A percentile compares a stretch with the other conserved stretches of the same genome.
Evolutionary conservation across 768 basidiomycete species (phyloP).

Genomic region (Gloeostereum incarnatum): DNA sequence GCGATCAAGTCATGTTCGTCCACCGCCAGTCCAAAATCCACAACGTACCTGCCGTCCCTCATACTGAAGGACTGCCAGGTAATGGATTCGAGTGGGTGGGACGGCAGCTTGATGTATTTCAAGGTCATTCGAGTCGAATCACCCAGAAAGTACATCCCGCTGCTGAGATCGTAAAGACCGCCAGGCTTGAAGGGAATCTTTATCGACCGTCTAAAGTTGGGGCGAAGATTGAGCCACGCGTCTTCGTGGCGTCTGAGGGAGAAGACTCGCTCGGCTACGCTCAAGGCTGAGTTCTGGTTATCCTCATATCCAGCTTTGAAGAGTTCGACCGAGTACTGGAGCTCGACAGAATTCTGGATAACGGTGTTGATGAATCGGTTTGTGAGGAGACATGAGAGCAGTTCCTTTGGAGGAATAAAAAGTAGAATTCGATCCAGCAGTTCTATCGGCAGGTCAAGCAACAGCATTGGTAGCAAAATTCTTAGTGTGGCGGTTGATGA

Average conservation of each 20-base stretch:
- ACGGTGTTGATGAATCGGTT: slow-evolving; percentile 14
- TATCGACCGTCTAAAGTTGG: slow-evolving; percentile 16
- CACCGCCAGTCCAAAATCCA: slow-evolving; percentile 33
- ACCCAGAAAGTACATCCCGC: slow-evolving; percentile 30
- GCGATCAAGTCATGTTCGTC: slow-evolving; percentile 36
- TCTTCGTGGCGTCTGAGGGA: slow-evolving; percentile 16
- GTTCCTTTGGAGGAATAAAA: slow-evolving; percentile 15
- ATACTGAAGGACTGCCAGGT: slow-evolving; percentile 19
- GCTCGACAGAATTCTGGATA: slow-evolving; percentile 15
- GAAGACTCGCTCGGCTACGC: slow-evolving; percentile 16
- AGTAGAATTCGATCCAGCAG: slow-evolving; percentile 20
- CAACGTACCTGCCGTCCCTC: slow-evolving; percentile 16
- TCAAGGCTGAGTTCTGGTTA: slow-evolving; percentile 16
- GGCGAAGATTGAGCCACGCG: slow-evolving; percentile 19
- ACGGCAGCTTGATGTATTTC: slow-evolving; percentile 24
- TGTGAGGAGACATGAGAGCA: slow-evolving; percentile 14
- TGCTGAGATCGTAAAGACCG: slow-evolving; percentile 34
- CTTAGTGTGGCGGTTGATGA: too few species aligned
- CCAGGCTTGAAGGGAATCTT: slow-evolving; percentile 18
- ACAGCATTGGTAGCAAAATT: too few species aligned
- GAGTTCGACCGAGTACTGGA: slow-evolving; percentile 23
- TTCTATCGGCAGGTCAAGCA: slow-evolving; percentile 22
- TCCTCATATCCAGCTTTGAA: slow-evolving; percentile 16
- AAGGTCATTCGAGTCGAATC: slow-evolving; percentile 13
- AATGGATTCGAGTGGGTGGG: slow-evolving; percentile 12